Conservation (phyloP, 495 filamentous ascomycete genomes). For the Annulohypoxylon bovei region DNA sequence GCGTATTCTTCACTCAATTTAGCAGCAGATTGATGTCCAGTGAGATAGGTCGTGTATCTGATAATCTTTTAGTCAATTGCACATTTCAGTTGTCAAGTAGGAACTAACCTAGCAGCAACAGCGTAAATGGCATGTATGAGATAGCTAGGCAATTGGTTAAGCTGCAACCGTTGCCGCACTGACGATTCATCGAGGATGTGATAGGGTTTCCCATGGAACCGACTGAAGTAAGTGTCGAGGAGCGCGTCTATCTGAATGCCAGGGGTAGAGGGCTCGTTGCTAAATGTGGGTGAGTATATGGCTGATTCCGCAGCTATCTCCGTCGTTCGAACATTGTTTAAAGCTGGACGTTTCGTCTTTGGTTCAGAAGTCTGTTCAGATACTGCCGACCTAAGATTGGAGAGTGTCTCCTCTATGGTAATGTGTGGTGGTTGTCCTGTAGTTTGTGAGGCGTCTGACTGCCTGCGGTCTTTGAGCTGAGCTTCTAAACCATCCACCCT, state of each 20-base stretch:
- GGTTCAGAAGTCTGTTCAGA: slow-evolving; percentile 29
- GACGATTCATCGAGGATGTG: slow-evolving; percentile 78
- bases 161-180: slow-evolving; percentile 71
- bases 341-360: slow-evolving; percentile 38
- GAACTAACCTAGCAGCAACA: slow-evolving; percentile 70
- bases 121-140: slow-evolving; percentile 78
- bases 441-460: slow-evolving; percentile 55
- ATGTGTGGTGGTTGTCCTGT: slow-evolving; percentile 43
- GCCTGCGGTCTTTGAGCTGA: slow-evolving; percentile 74
- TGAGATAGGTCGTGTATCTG: slow-evolving; percentile 72
- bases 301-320: slow-evolving; percentile 45
- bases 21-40: slow-evolving; percentile 68
- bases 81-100: slow-evolving; percentile 5
- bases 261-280: slow-evolving; percentile 52
- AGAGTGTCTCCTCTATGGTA: slow-evolving; percentile 18
- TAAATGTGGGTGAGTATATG: slow-evolving; percentile 50
- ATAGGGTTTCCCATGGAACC: slow-evolving; percentile 81
- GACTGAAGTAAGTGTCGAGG: slow-evolving; percentile 78
- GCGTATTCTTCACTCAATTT: slow-evolving; percentile 73
- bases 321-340: slow-evolving; percentile 32
- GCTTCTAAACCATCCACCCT: slow-evolving; percentile 85
- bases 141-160: slow-evolving; percentile 70
- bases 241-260: slow-evolving; percentile 65
- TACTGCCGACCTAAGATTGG: background rate
- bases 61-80: slow-evolving; percentile 15